phyloP scores from a whole-genome alignment of 1,284 basidiomycete genomes.

The Cryptococcus wingfieldii region DNA sequence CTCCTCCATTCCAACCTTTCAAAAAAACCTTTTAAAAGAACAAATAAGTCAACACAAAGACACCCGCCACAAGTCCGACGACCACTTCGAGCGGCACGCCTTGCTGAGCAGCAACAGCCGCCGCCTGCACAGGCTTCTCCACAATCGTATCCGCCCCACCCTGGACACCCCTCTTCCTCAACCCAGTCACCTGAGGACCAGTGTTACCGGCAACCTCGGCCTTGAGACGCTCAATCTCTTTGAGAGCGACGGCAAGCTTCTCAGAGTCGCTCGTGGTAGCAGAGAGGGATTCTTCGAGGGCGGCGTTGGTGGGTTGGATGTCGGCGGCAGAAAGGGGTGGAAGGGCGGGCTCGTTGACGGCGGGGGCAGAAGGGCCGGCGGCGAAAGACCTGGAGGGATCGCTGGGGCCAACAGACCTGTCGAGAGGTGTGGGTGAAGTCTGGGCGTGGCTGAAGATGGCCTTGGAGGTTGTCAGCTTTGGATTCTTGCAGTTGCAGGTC shows the following conservation, averaged over 20 bases:
- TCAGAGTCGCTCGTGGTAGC: slow-evolving; percentile 41
- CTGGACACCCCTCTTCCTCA: slow-evolving; percentile 40
- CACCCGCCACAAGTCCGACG: slow-evolving; percentile 53
- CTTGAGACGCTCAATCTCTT: slow-evolving; percentile 46
- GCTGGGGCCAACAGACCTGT: slow-evolving; percentile 11
- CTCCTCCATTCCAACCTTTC: not conserved
- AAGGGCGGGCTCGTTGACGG: slow-evolving; percentile 18
- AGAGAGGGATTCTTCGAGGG: slow-evolving; percentile 37
- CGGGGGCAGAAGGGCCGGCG: slow-evolving; percentile 5
- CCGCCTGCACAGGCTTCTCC: slow-evolving; percentile 29
- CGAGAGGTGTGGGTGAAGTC: slow-evolving; percentile 24
- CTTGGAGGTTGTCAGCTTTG: slow-evolving; percentile 11
- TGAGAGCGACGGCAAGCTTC: slow-evolving; percentile 39
- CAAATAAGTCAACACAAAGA: slow-evolving; percentile 56
- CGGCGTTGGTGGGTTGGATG: slow-evolving; percentile 27
- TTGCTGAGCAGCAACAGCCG: slow-evolving; percentile 11
- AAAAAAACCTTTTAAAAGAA: slow-evolving; percentile 46
- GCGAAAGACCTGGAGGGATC: slow-evolving; percentile 6
- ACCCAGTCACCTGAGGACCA: slow-evolving; percentile 38
- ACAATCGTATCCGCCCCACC: slow-evolving; percentile 23
- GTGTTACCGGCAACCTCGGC: slow-evolving; percentile 33
- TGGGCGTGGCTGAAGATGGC: slow-evolving; percentile 36
- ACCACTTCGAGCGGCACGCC: slow-evolving; percentile 56
- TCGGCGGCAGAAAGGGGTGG: slow-evolving; percentile 31
- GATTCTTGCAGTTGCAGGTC: not conserved